These are phyloP conservation scores for Cryptosporidium baileyi DNA, from an alignment of 169 alveolate species.

Conservation along the genomic window DNA sequence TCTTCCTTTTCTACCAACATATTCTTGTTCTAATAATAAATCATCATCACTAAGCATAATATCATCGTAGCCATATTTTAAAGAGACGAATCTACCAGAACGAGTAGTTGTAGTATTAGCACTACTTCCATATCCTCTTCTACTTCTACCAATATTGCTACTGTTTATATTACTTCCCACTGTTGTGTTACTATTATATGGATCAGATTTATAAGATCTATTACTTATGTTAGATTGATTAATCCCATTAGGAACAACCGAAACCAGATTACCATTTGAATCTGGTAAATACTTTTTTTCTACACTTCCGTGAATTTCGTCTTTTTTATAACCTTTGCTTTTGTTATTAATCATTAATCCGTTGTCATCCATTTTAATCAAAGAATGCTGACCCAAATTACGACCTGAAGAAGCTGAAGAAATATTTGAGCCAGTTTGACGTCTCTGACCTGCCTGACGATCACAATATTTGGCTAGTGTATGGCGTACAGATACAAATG, in stretches of 20 bases:
- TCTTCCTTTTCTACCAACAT: slow-evolving; percentile 62
- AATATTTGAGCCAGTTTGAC: slow-evolving; percentile 4
- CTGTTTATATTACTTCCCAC: background rate
- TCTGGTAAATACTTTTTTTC: slow-evolving; percentile 6
- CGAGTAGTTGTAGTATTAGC: slow-evolving; percentile 32
- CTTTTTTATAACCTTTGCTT: slow-evolving; percentile 33
- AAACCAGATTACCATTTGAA: background rate
- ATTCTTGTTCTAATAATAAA: slow-evolving; percentile 22
- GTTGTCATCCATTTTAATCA: slow-evolving; percentile 15
- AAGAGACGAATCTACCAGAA: slow-evolving; percentile 61
- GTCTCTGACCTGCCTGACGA: slow-evolving; percentile 68
- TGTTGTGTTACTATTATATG: slow-evolving; percentile 10
- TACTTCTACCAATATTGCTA: background rate
- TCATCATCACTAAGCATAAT: slow-evolving; percentile 60
- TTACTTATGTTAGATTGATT: background rate
- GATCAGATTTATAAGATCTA: slow-evolving; percentile 12
- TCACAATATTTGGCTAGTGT: slow-evolving; percentile 63
- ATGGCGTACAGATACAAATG: slow-evolving; percentile 66
- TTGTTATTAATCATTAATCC: background rate
- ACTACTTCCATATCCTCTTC: slow-evolving; percentile 8
- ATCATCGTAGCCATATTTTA: slow-evolving; percentile 67
- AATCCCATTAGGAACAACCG: background rate
- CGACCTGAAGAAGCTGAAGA: background rate
- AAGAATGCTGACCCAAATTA: background rate
- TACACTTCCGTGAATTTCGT: background rate